phyloP scores from a whole-genome alignment of 139 green algal genomes.

The Trebouxia sp. region DNA sequence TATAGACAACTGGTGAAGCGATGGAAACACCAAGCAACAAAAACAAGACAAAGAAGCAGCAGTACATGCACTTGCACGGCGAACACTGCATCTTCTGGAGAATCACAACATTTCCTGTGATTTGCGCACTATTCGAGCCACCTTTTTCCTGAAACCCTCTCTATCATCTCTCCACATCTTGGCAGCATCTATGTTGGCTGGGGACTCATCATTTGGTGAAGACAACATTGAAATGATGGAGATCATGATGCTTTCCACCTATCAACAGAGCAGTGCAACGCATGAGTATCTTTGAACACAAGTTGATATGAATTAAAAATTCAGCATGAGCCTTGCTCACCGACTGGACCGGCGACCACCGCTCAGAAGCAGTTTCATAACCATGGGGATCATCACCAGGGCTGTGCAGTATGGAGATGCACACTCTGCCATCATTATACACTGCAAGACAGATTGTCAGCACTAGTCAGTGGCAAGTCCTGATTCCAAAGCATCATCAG shows the following conservation, averaged over 20 bases:
- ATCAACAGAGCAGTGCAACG: not conserved
- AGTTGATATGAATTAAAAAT: no score
- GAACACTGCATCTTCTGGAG: no score
- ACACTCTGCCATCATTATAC: conserved; percentile 96
- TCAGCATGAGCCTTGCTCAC: no score
- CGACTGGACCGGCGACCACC: conserved; percentile 97
- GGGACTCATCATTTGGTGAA: conserved; percentile 97
- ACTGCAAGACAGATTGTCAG: conserved; percentile 60
- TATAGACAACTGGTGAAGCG: no score
- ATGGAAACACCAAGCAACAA: no score
- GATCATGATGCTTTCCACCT: conserved; percentile 99
- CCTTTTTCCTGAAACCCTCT: conserved; percentile 89
- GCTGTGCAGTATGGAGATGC: conserved; percentile 99
- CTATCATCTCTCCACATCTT: conserved; percentile 90
- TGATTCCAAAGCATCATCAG: not conserved
- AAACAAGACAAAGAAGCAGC: no score
- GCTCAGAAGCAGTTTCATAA: conserved; percentile 93
- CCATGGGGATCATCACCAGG: conserved; percentile 94
- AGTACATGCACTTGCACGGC: no score
- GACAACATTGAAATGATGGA: conserved; percentile 99
- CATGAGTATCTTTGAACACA: not conserved
- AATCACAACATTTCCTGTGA: conserved; percentile 89
- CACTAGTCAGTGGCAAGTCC: not conserved
- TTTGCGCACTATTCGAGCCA: conserved; percentile 86
- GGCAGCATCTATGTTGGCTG: conserved; percentile 98